phyloP scores from a whole-genome alignment of 768 basidiomycete genomes.

The Sistotremastrum suecicum region DNA sequence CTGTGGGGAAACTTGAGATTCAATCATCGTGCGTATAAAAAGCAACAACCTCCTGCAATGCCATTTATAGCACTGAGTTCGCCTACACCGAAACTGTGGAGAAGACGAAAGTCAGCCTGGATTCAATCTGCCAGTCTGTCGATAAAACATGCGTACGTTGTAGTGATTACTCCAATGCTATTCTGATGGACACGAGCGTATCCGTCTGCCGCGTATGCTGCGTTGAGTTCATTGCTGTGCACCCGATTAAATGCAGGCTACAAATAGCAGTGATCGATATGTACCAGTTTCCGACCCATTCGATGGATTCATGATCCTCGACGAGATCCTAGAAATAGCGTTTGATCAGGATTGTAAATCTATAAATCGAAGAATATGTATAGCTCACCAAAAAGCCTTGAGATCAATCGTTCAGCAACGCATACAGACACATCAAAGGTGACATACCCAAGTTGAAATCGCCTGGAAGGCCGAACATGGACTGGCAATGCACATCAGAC shows the following conservation, averaged over 20 bases:
- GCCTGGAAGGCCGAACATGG: slow-evolving; percentile 78
- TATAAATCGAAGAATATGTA: slow-evolving; percentile 6
- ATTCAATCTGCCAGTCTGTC: not conserved
- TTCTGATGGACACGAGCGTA: slow-evolving; percentile 78
- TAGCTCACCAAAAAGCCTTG: slow-evolving; percentile 31
- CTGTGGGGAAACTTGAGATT: slow-evolving; percentile 18
- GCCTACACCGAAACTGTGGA: slow-evolving; percentile 74
- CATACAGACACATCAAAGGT: not conserved
- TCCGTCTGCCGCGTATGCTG: slow-evolving; percentile 85
- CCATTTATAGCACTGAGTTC: slow-evolving; percentile 82
- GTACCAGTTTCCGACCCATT: slow-evolving; percentile 83
- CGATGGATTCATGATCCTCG: slow-evolving; percentile 61
- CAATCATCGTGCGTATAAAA: not conserved
- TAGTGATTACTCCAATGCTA: slow-evolving; percentile 57
- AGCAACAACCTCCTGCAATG: slow-evolving; percentile 49
- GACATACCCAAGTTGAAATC: slow-evolving; percentile 60
- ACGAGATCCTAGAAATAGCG: slow-evolving; percentile 47
- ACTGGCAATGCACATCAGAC: slow-evolving; percentile 23
- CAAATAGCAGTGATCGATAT: slow-evolving; percentile 1
- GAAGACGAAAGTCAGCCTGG: not conserved
- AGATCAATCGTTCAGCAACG: not conserved
- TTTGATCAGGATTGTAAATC: not conserved
- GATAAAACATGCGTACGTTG: slow-evolving; percentile 38
- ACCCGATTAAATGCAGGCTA: not conserved
- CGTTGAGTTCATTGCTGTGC: slow-evolving; percentile 67